A percentile compares a stretch with the other conserved stretches of the same genome.
Conservation (phyloP, 306 rosid genomes). For the Sicyos baderoa region DNA sequence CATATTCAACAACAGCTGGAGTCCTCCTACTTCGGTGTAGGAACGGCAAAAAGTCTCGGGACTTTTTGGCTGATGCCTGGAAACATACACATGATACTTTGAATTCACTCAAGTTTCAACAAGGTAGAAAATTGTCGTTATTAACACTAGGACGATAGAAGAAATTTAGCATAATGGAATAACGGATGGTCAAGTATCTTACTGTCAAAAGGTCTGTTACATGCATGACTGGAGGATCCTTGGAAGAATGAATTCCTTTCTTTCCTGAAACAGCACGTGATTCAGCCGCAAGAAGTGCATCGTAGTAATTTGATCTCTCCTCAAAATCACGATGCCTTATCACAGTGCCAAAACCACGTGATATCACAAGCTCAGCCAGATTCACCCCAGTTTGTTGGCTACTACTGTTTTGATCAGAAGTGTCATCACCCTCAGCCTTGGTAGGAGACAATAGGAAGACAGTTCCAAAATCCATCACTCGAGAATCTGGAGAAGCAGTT, state of each 20-base stretch:
- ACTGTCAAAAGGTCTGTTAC: slow-evolving; percentile 78
- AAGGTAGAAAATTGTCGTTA: slow-evolving; percentile 4
- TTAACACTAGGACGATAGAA: neutral
- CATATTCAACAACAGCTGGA: slow-evolving; percentile 96
- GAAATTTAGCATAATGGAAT: slow-evolving; percentile 15
- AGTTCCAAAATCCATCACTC: slow-evolving; percentile 95
- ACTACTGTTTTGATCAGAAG: slow-evolving; percentile 36
- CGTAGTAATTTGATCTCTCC: slow-evolving; percentile 86
- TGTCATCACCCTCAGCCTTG: slow-evolving; percentile 66
- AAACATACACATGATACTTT: slow-evolving; percentile 18
- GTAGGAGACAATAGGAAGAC: slow-evolving; percentile 49
- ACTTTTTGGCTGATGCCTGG: slow-evolving; percentile 81
- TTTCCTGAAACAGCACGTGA: slow-evolving; percentile 66
- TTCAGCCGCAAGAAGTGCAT: slow-evolving; percentile 94
- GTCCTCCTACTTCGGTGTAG: slow-evolving; percentile 72
- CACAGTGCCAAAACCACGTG: slow-evolving; percentile 88
- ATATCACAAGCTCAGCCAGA: slow-evolving; percentile 61
- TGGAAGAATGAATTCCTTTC: slow-evolving; percentile 88
- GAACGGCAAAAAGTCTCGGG: slow-evolving; percentile 86
- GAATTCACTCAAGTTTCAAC: neutral
- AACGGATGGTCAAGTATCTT: slow-evolving; percentile 25
- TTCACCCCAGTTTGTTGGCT: slow-evolving; percentile 57
- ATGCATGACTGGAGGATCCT: slow-evolving; percentile 95
- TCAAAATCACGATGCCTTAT: slow-evolving; percentile 96
- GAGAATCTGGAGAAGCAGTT: slow-evolving; percentile 55